A percentile compares a stretch with the other conserved stretches of the same genome.
phyloP scores from a whole-genome alignment of 1,139 yeast species.

The Meyerozyma athensensis region DNA sequence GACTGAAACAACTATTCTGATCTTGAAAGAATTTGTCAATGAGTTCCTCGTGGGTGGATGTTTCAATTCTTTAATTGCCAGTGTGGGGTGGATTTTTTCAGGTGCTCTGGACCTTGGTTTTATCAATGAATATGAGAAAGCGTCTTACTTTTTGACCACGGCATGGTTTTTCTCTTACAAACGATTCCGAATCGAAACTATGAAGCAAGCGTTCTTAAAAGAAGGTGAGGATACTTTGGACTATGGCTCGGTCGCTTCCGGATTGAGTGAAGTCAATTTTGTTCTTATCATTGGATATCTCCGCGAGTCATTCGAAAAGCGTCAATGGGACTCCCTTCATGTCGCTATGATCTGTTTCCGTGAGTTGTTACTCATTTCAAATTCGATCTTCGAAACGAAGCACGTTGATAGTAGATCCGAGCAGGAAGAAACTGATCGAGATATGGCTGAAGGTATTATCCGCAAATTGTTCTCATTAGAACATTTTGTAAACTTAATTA shows the following conservation, averaged over 20 bases:
- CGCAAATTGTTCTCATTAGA: conserved; percentile 58
- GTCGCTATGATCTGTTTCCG: conserved; percentile 68
- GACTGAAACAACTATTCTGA: conserved; percentile 23
- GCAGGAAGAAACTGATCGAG: conserved; percentile 45
- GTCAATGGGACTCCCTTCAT: conserved; percentile 56
- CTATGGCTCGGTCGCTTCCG: conserved; percentile 63
- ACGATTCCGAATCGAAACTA: conserved; percentile 18
- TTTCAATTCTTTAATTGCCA: conserved; percentile 60
- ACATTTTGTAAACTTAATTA: conserved; percentile 55
- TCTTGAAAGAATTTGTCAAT: conserved; percentile 47
- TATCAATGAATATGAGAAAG: conserved; percentile 35
- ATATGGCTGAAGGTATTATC: conserved; percentile 45
- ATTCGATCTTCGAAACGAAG: conserved; percentile 36
- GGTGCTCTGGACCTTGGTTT: conserved; percentile 36
- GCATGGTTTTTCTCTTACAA: conserved; percentile 64
- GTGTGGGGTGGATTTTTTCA: conserved; percentile 42
- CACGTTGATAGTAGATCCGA: conserved; percentile 41
- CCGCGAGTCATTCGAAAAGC: conserved; percentile 47
- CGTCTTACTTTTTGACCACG: conserved; percentile 52
- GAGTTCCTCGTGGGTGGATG: conserved; percentile 64
- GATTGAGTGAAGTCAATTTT: conserved; percentile 62
- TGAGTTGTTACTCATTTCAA: conserved; percentile 56
- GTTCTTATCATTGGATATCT: conserved; percentile 55
- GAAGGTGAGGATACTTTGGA: conserved; percentile 29
- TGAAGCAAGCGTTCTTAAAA: conserved; percentile 1